Evolutionary conservation across 768 basidiomycete genomes (phyloP).

Genomic region (Arthromyces matolae): DNA sequence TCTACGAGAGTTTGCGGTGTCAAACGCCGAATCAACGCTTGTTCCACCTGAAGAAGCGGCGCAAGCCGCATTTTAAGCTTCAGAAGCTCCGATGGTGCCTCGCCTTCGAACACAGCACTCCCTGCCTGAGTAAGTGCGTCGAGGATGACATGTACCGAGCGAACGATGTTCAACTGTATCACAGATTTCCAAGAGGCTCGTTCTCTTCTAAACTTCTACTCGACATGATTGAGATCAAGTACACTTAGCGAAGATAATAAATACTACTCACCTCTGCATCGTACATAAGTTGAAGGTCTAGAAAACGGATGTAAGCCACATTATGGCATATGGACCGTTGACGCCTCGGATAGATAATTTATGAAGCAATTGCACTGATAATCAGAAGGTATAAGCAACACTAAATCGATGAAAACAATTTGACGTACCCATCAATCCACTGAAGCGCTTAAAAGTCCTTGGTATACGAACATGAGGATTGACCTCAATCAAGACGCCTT

Average conservation of each 20-base stretch:
- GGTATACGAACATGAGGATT: constrained; percentile 98
- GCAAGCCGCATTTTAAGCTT: constrained; percentile 56
- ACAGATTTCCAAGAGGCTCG: constrained; percentile 63
- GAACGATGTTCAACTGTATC: constrained; percentile 69
- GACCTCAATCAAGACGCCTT: constrained; percentile 94
- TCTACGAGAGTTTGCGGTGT: constrained; percentile 41
- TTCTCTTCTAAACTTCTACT: constrained; percentile 55
- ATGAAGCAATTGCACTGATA: constrained; percentile 90
- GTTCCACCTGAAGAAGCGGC: constrained; percentile 61
- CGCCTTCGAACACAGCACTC: constrained; percentile 6
- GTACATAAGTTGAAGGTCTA: constrained; percentile 65
- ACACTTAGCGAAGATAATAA: background rate
- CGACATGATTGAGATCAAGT: background rate
- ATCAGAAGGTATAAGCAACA: constrained; percentile 5
- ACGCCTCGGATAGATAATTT: constrained; percentile 94
- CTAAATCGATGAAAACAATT: constrained; percentile 7
- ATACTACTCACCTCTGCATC: constrained; percentile 45
- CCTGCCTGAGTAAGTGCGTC: constrained; percentile 44
- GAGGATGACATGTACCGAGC: constrained; percentile 61
- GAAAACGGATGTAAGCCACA: too few species aligned
- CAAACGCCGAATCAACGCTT: constrained; percentile 53
- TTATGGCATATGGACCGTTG: too few species aligned
- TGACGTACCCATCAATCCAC: constrained; percentile 89
- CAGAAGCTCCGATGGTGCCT: constrained; percentile 39
- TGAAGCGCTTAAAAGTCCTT: constrained; percentile 97